Percentiles rank a stretch among this genome's conserved stretches.
Conservation (phyloP, 164 flowering plant genomes). For the Vitis rotundifolia region DNA sequence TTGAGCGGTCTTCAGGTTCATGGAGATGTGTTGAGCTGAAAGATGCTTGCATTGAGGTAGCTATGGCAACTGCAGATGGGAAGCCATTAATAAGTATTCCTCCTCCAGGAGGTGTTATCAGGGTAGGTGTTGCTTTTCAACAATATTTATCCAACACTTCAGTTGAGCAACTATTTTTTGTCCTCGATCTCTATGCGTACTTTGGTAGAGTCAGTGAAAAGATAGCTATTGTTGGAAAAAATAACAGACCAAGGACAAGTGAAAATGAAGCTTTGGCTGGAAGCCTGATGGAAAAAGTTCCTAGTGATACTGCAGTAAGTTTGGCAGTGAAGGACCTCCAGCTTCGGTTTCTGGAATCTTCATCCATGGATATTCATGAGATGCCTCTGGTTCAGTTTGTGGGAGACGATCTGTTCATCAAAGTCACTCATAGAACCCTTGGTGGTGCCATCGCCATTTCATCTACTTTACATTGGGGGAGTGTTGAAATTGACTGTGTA, state of each 20-base stretch:
- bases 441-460: slow-evolving; percentile 95
- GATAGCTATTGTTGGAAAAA: slow-evolving; percentile 60
- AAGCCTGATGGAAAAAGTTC: slow-evolving; percentile 70
- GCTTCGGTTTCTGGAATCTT: slow-evolving; percentile 77
- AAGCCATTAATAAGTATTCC: slow-evolving; percentile 69
- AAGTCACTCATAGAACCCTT: slow-evolving; percentile 80
- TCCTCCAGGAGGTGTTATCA: slow-evolving; percentile 92
- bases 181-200: slow-evolving; percentile 79
- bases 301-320: slow-evolving; percentile 89
- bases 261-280: slow-evolving; percentile 31
- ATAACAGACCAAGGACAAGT: slow-evolving; percentile 27
- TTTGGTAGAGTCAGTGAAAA: slow-evolving; percentile 78
- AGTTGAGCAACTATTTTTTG: slow-evolving; percentile 86
- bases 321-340: slow-evolving; percentile 65
- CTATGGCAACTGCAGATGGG: slow-evolving; percentile 94
- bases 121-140: slow-evolving; percentile 76
- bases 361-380: slow-evolving; percentile 45
- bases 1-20: slow-evolving; percentile 34
- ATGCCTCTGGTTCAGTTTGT: slow-evolving; percentile 78
- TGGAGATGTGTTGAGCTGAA: slow-evolving; percentile 89
- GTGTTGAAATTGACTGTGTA: slow-evolving; percentile 76
- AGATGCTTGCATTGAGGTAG: slow-evolving; percentile 76
- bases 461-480: slow-evolving; percentile 69
- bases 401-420: slow-evolving; percentile 67
- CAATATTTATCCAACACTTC: slow-evolving; percentile 86